phyloP scores from a whole-genome alignment of 768 basidiomycete species.

The Xerocomellus intermedius region DNA sequence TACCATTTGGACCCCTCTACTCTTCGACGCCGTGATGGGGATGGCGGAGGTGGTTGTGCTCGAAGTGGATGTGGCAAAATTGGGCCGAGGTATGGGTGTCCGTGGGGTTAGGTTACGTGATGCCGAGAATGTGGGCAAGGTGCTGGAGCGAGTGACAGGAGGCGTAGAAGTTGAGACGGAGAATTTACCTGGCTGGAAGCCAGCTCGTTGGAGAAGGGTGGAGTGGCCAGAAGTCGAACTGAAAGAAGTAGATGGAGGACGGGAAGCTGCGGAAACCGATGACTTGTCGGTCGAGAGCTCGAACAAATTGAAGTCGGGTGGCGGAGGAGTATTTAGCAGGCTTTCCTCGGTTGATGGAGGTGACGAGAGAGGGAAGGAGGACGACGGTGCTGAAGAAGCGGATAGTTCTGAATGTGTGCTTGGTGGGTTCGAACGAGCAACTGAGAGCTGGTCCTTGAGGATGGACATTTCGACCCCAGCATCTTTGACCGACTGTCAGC shows the following conservation, averaged over 20 bases:
- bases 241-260: constrained; percentile 31
- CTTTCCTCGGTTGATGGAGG: constrained; percentile 46
- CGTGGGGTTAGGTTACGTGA: constrained; percentile 47
- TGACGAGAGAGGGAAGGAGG: constrained; percentile 35
- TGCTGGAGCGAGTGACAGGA: constrained; percentile 57
- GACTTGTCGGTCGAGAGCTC: constrained; percentile 52
- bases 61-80: constrained; percentile 40
- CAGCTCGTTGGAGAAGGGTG: constrained; percentile 49
- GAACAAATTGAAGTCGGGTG: constrained; percentile 57
- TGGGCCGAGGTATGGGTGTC: constrained; percentile 41
- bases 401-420: constrained; percentile 27
- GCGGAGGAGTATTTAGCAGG: constrained; percentile 56
- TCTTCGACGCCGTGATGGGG: constrained; percentile 55
- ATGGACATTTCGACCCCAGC: constrained; percentile 82
- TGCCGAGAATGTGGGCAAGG: constrained; percentile 50
- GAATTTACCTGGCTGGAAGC: constrained; percentile 46
- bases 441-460: constrained; percentile 68
- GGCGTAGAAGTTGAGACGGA: constrained; percentile 41
- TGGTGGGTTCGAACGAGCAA: constrained; percentile 34
- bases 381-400: constrained; percentile 28
- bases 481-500: constrained; percentile 48
- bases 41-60: constrained; percentile 32
- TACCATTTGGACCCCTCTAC: constrained; percentile 88
- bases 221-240: constrained; percentile 42
- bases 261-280: constrained; percentile 35